Base-by-base conservation (phyloP, 2,329 filamentous ascomycete genomes). In the Microcera coccophila region DNA sequence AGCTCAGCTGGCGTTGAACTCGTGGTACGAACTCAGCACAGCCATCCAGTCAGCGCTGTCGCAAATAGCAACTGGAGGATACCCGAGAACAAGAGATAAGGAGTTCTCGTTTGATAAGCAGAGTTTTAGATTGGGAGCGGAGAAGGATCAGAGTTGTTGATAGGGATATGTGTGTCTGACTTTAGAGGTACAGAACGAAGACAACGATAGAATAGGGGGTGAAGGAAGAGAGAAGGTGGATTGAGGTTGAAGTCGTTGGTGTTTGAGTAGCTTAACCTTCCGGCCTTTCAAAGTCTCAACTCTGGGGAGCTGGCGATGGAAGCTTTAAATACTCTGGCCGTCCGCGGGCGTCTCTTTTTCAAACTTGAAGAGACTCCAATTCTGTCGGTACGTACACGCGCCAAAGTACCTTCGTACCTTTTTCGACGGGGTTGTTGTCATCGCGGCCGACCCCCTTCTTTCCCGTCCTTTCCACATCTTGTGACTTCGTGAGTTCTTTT, bases 31-130 rank as follows among this genome's bases (percentile, higher is more conserved):
- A 59, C 54, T 58, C 56, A 58, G 46, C 49, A 58, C 54, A 59
- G 56, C 56, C 56, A 59, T 59, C 47, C 55, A 52, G 53, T 58
- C 56, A 59, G 54, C 56, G 42, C 53, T 59, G 54, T 59, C 42
- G 50, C 49, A 59, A 58, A 59, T 58, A 59, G 56, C 45, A 58
- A 49, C 56, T 53, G 54, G 50, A 44, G 48, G 45, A 39, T 22
- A 41, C 40, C 35, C 34, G 41, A 44, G 43, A 45, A 37, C 42
- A 47, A 59, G 50, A 59, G 56, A 59, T 59, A 59, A 59, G 50
- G 50, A 36, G 38, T 41, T 36, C 47, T 53, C 55, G 55, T 52
- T 58, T 57, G 55, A 57, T 58, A 54, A 48, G 47, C 42, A 37
- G 34, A 42, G 41, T 22, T 44, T 47, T 22, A 36, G 29, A 37